Evolutionary conservation across 805 yeast species (phyloP), one percentile per base, ranked within the genome.

Genomic region (Zygosaccharomyces pseudorouxii): DNA sequence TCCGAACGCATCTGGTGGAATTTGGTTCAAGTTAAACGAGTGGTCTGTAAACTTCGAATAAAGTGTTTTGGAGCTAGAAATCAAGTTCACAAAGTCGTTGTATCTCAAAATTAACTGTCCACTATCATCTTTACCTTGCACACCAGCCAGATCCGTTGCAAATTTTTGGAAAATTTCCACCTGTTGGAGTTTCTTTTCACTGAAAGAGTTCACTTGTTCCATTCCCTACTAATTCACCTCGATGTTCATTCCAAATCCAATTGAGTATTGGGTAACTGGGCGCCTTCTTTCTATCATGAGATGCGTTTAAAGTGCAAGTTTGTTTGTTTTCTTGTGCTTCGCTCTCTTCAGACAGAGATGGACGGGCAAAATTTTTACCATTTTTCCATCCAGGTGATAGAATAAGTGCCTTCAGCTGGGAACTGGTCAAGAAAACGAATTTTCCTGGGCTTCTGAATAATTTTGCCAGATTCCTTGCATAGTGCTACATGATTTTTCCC

Each of bases 1-100:
- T 5, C 85, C 86, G 64, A 80, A 80, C 3, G 85, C 76, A 54
- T 80, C 74, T 10, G 78, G 70, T 12, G 81, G 75, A 45, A 82
- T 74, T 55, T 74, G 74, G 54, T 76, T 75, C 56, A 78, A 74
- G 60, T 77, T 76, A 43, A 62, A 69, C 0, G 66, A 60, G 48
- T 70, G 72, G 45, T 70, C 71, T 3, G 70, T 61, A 35, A 65
- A 65, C 29, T 60, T 61, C 1, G 66, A 51, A 41, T 61, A 61
- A 18, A 65, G 38, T 19, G 57, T 53, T 30, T 57, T 58, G 0
- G 70, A 66, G 46, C 58, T 63, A 0, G 74, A 62, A 6, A 72
- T 67, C 41, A 72, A 53, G 29, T 59, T 54, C 23, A 71, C 61
- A 49, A 72, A 72, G 30, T 65, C 64, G 30, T 69, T 65, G 47